These are phyloP conservation scores for Stachybotrys chartarum DNA, from an alignment of 2,329 filamentous ascomycete species.

Conservation along the genomic window DNA sequence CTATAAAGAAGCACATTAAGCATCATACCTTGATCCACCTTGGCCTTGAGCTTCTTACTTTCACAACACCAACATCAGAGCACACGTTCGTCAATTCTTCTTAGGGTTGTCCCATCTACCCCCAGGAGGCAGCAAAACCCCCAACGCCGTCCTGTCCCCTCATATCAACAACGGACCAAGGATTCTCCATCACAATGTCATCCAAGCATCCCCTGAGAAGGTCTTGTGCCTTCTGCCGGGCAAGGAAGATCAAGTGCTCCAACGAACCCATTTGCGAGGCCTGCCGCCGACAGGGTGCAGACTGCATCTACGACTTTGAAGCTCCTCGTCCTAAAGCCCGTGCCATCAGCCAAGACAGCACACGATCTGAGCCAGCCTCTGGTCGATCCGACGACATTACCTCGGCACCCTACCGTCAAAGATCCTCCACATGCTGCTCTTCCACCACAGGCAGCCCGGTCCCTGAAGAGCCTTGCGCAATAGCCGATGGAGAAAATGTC, in stretches of 20 bases:
- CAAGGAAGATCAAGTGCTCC: slow-evolving; percentile 30
- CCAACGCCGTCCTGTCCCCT: too few species aligned
- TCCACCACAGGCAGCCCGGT: slow-evolving; percentile 14
- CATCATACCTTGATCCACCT: too few species aligned
- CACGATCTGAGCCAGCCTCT: slow-evolving; percentile 7
- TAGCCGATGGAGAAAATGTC: slow-evolving; percentile 16
- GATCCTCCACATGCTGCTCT: slow-evolving; percentile 17
- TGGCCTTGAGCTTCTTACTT: too few species aligned
- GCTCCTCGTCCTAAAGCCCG: slow-evolving; percentile 20
- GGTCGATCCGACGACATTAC: slow-evolving; percentile 6
- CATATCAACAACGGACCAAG: too few species aligned
- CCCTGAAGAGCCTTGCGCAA: slow-evolving; percentile 10
- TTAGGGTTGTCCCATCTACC: too few species aligned
- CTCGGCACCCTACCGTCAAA: slow-evolving; percentile 12
- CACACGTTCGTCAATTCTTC: too few species aligned
- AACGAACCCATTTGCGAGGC: slow-evolving; percentile 30
- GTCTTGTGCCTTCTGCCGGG: slow-evolving; percentile 29
- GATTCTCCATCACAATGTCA: slow-evolving; percentile 13
- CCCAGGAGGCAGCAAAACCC: too few species aligned
- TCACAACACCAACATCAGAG: too few species aligned
- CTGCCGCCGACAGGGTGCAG: slow-evolving; percentile 25
- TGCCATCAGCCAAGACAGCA: slow-evolving; percentile 17
- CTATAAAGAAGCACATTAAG: neutral
- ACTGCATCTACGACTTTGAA: slow-evolving; percentile 31
- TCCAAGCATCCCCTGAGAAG: slow-evolving; percentile 24